Evolutionary conservation across 805 yeast species (phyloP).

Genomic region (Candida suzukii): DNA sequence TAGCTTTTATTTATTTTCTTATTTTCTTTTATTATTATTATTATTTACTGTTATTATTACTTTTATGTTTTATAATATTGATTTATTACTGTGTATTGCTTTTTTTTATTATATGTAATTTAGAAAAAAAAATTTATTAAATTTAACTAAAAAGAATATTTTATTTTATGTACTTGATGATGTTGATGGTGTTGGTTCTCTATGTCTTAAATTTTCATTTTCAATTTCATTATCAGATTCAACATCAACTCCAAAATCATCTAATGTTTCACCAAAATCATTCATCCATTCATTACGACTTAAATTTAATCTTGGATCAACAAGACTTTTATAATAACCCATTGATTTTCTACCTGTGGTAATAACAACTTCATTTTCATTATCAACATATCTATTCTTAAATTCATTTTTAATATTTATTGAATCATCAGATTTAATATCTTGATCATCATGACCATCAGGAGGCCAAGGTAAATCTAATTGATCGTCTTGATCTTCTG

Average conservation of each 20-base stretch:
- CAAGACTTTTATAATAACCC: not conserved
- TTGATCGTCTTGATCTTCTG: slow-evolving; percentile 50
- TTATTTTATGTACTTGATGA: too few species aligned
- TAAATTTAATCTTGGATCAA: slow-evolving; percentile 28
- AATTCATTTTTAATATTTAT: too few species aligned
- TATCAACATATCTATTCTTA: slow-evolving; percentile 2
- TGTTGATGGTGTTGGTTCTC: not conserved
- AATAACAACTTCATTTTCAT: slow-evolving; percentile 7
- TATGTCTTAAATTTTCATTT: slow-evolving; percentile 9
- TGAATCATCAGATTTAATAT: slow-evolving; percentile 11
- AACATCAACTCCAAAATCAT: slow-evolving; percentile 84
- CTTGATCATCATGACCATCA: slow-evolving; percentile 54
- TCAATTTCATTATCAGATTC: slow-evolving; percentile 39
- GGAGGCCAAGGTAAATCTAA: slow-evolving; percentile 89
- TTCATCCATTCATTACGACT: slow-evolving; percentile 57
- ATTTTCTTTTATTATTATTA: too few species aligned
- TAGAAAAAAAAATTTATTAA: too few species aligned
- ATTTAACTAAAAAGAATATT: too few species aligned
- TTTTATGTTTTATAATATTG: too few species aligned
- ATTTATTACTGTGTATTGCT: too few species aligned
- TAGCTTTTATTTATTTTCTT: too few species aligned
- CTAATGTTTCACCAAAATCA: slow-evolving; percentile 74
- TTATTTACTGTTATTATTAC: too few species aligned
- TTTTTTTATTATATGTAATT: too few species aligned
- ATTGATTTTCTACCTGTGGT: not conserved